Base-by-base conservation (phyloP, 306 rosid species). In the Vachellia pachyceras region DNA sequence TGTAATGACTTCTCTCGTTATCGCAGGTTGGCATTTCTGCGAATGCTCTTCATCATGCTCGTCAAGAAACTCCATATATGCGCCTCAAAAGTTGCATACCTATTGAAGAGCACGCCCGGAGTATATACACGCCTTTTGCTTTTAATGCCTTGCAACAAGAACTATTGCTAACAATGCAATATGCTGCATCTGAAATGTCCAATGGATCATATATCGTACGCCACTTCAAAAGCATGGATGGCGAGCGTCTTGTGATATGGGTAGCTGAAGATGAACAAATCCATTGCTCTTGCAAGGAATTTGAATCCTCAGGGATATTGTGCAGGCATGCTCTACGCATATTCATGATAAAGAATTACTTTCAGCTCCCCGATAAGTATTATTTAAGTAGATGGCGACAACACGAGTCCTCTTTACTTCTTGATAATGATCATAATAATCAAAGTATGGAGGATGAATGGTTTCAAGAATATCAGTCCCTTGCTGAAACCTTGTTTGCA, bases 261-360 rank as follows among this genome's bases (percentile, higher is more conserved):
- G 72, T 93, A 37, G 89, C 89, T 10, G 93, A 93, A 74, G 90
- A 88, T 1, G 97, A 93, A 65, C 97, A 87, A 75, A 83, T 95
- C 69, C 97, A 89, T 83, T 95, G 98, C 85, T 95, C 97, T 75
- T 95, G 97, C 83, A 95, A 93, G 85, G 99, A 95, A 58, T 95
- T 93, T 83, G 99, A 95, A 77, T 90, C 98, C 65, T 91, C 99
- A 0, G 98, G 99, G 83, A 71, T 90, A 68, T 84, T 91, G 66
- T 95, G 98, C 85, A 89, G 99, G 82, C 99, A 95, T 41, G 92
- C 94, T 15, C 88, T 91, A 44, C 92, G 88, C 42, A 82, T 93
- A 66, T 83, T 93, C 60, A 58, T 89, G 3, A 68, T 82, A 45
- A 95, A 95, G 88, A 91, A 89, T 79, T 95, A 90, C 89, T 95